A percentile compares a stretch with the other conserved stretches of the same genome.
Conservation (phyloP, 345 rosid species). For the Dipteronia dyeriana region DNA sequence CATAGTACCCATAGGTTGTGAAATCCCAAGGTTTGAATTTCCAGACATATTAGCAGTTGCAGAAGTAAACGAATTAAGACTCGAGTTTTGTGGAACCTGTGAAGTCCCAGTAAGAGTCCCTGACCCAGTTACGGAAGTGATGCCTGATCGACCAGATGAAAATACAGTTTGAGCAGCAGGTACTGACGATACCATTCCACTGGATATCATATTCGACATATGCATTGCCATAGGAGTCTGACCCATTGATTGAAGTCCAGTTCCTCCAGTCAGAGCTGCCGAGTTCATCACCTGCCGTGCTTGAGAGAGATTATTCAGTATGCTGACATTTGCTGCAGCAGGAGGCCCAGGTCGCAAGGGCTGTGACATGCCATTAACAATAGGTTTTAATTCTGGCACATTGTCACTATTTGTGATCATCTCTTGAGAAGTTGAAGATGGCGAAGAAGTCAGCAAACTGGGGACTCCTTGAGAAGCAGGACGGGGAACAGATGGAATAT, state of each 20-base stretch:
- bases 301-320: conserved; percentile 89
- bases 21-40: conserved; percentile 67
- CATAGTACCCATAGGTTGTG: conserved; percentile 64
- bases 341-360: conserved; percentile 70
- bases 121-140: conserved; percentile 60
- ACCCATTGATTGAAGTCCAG: conserved; percentile 70
- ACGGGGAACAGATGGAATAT: conserved; percentile 68
- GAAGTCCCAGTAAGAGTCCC: conserved; percentile 66
- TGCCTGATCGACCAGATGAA: conserved; percentile 73
- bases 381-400: conserved; percentile 77
- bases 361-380: conserved; percentile 65
- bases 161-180: conserved; percentile 75
- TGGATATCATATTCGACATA: conserved; percentile 95
- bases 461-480: conserved; percentile 75
- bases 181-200: conserved; percentile 80
- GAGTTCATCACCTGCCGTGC: conserved; percentile 85
- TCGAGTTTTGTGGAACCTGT: conserved; percentile 62
- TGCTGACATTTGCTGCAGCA: conserved; percentile 82
- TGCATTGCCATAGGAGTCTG: conserved; percentile 89
- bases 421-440: conserved; percentile 75
- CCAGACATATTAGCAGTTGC: conserved; percentile 64
- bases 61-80: conserved; percentile 54
- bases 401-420: conserved; percentile 57
- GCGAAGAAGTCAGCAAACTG: conserved; percentile 81
- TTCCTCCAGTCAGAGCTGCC: conserved; percentile 84